Evolutionary conservation across 2,329 filamentous ascomycete genomes (phyloP).

Genomic region (Botrytis squamosa): DNA sequence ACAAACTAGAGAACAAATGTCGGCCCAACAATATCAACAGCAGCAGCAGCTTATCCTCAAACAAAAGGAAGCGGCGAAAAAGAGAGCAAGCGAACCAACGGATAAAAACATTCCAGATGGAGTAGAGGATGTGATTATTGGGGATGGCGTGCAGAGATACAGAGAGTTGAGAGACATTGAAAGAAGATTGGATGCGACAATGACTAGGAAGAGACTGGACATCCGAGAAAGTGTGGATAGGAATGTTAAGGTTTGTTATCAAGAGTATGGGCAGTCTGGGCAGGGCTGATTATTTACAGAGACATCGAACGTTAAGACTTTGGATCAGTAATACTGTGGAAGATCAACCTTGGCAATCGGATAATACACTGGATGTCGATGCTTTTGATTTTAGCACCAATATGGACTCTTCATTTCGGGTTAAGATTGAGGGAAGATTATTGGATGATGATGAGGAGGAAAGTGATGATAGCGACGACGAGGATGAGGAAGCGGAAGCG

Average conservation of each 20-base stretch:
- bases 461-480: constrained; percentile 50
- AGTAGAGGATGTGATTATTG: constrained; percentile 77
- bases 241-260: constrained; percentile 60
- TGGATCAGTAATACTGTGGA: constrained; percentile 96
- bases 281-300: constrained; percentile 45
- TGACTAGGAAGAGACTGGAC: constrained; percentile 91
- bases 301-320: constrained; percentile 80
- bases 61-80: constrained; percentile 68
- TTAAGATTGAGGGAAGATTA: constrained; percentile 87
- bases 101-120: constrained; percentile 94
- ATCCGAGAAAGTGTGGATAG: constrained; percentile 78
- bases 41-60: constrained; percentile 37
- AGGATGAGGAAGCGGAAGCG: constrained; percentile 43
- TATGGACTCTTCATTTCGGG: constrained; percentile 75
- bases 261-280: not conserved
- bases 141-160: constrained; percentile 80
- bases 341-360: constrained; percentile 88
- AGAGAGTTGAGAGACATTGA: constrained; percentile 82
- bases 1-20: constrained; percentile 15
- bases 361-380: constrained; percentile 63
- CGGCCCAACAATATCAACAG: constrained; percentile 15
- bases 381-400: constrained; percentile 79
- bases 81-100: constrained; percentile 83
- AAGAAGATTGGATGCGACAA: constrained; percentile 82
- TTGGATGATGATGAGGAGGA: constrained; percentile 65